Evolutionary conservation across 148 eudicot genomes (phyloP), one percentile per base, ranked within the genome.

Genomic region (Pharnaceum exiguum): DNA sequence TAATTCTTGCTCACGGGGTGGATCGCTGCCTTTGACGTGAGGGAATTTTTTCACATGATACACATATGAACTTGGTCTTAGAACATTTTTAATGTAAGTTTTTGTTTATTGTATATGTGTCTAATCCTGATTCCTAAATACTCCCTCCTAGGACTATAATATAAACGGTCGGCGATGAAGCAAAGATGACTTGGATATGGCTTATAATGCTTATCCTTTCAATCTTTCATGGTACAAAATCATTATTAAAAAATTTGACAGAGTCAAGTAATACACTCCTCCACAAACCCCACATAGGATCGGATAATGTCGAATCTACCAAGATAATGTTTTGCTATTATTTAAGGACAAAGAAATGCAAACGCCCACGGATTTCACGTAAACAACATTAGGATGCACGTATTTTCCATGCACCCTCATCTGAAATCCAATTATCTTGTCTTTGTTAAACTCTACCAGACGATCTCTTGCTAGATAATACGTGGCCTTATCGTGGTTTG

Each of bases 131-230:
- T n/a, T n/a, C n/a, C n/a, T n/a, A n/a, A n/a, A n/a, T n/a, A n/a
- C n/a, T n/a, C n/a, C n/a, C n/a, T n/a, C 1, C 8, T 24, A 2
- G 16, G 2, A 26, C 13, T 10, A 18, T 5, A 5, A 57, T 10
- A 56, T 24, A 56, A 43, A 50, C 24, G 70, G 61, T 59, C 62
- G 71, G 76, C 58, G 30, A 47, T 16, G 55, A 55, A 66, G 50
- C 21, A 48, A 55, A 18, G 59, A 49, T 66, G 76, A 66, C 38
- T 55, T 17, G 71, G 76, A 72, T 66, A 72, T 60, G 28, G 28
- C 2, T 45, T 55, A 53, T 48, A 62, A 62, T 66, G 53, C 76
- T 72, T 72, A 72, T 72, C 76, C 62, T 57, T 66, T 72, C 66
- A 72, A 66, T 71, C 62, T 57, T 66, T 51, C 37, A 46, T 55